Evolutionary conservation across 345 rosid genomes (phyloP).

Genomic region (Moringa oleifera): DNA sequence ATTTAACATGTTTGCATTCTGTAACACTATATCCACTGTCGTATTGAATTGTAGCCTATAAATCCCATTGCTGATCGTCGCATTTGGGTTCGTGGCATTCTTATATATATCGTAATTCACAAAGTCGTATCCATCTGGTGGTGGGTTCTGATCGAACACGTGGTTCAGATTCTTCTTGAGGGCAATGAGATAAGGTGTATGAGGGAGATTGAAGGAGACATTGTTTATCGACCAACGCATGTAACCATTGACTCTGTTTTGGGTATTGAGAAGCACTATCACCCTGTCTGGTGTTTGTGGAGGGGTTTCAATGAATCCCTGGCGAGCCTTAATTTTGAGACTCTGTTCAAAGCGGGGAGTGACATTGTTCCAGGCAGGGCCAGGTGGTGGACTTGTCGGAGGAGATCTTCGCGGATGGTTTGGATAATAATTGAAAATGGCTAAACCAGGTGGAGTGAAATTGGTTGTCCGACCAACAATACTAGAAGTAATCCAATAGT

Average conservation of each 20-base stretch:
- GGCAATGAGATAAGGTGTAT: slow-evolving; percentile 56
- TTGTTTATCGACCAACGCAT: slow-evolving; percentile 58
- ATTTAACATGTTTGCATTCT: slow-evolving; percentile 52
- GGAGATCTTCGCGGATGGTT: slow-evolving; percentile 43
- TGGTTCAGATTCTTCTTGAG: slow-evolving; percentile 36
- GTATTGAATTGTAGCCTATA: slow-evolving; percentile 45
- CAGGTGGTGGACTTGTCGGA: slow-evolving; percentile 31
- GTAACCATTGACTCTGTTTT: slow-evolving; percentile 35
- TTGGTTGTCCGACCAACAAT: slow-evolving; percentile 44
- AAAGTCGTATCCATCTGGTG: slow-evolving; percentile 34
- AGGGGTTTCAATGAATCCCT: slow-evolving; percentile 32
- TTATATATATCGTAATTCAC: slow-evolving; percentile 19
- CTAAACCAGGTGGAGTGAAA: slow-evolving; percentile 41
- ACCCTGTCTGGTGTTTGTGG: slow-evolving; percentile 41
- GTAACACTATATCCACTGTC: slow-evolving; percentile 61
- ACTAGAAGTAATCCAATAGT: slow-evolving; percentile 61
- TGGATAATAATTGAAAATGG: slow-evolving; percentile 52
- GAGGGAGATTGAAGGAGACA: slow-evolving; percentile 48
- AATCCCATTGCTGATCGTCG: slow-evolving; percentile 31
- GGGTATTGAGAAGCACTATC: slow-evolving; percentile 56
- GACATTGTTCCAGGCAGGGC: slow-evolving; percentile 43
- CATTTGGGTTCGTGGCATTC: slow-evolving; percentile 27
- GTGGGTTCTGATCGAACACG: slow-evolving; percentile 38
- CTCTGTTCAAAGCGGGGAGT: slow-evolving; percentile 42
- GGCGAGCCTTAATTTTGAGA: slow-evolving; percentile 43